Conservation (phyloP, 352 stramenopile genomes). For the Elongisporangium senticosum region DNA sequence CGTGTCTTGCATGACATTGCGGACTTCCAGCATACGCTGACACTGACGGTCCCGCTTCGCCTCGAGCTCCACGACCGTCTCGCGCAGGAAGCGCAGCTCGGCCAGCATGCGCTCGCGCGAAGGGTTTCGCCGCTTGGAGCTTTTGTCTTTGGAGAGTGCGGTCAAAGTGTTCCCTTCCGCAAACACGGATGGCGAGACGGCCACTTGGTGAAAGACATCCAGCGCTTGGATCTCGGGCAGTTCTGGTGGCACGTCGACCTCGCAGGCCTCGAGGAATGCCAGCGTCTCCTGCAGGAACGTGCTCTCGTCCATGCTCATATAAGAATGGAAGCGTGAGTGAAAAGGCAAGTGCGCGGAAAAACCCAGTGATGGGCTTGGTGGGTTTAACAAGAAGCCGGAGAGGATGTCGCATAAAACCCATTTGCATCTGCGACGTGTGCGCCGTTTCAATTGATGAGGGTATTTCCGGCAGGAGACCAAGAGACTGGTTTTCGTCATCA, state of each 20-base stretch:
- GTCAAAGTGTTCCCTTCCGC: background rate
- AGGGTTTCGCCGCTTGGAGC: constrained; percentile 32
- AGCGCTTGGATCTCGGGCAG: background rate
- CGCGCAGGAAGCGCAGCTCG: constrained; percentile 35
- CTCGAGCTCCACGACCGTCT: constrained; percentile 39
- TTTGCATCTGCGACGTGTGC: background rate
- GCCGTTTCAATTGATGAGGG: background rate
- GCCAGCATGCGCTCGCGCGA: constrained; percentile 42
- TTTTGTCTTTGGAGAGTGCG: background rate
- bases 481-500: background rate
- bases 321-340: background rate
- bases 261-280: background rate
- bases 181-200: background rate
- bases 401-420: background rate
- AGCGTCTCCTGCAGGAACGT: background rate
- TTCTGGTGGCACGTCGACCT: background rate
- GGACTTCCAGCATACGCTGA: background rate
- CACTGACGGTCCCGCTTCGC: background rate
- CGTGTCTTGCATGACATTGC: background rate
- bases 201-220: background rate
- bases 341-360: background rate
- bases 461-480: background rate
- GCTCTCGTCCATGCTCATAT: background rate
- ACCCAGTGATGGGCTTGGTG: background rate
- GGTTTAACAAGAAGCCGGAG: background rate